Conservation (phyloP, 768 basidiomycete species). For the Tricholoma sp. region DNA sequence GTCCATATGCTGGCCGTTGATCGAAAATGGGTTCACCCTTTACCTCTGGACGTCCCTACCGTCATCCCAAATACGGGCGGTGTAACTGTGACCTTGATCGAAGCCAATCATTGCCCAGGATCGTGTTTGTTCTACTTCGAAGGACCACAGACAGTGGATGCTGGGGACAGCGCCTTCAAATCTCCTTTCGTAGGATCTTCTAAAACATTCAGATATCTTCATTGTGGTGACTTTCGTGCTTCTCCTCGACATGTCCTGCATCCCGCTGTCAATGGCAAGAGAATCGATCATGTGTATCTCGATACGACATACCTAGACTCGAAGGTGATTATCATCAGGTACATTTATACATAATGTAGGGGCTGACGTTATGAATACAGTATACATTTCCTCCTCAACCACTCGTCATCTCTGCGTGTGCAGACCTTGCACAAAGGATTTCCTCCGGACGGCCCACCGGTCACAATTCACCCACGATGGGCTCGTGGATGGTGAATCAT, state of each 20-base stretch:
- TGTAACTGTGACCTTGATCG: constrained; percentile 88
- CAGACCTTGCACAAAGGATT: constrained; percentile 66
- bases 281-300: constrained; percentile 84
- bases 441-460: constrained; percentile 34
- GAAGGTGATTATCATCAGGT: constrained; percentile 37
- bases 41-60: constrained; percentile 76
- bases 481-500: constrained; percentile 41
- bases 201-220: constrained; percentile 79
- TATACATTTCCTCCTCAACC: constrained; percentile 96
- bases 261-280: constrained; percentile 75
- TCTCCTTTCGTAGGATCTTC: constrained; percentile 67
- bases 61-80: constrained; percentile 79
- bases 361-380: constrained; percentile 26
- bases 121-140: constrained; percentile 94
- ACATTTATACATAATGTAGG: background rate
- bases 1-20: constrained; percentile 89
- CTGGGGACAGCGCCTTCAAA: constrained; percentile 77
- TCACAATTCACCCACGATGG: constrained; percentile 34
- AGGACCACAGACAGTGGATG: constrained; percentile 83
- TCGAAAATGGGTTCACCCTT: constrained; percentile 80
- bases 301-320: constrained; percentile 97
- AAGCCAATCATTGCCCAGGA: constrained; percentile 98
- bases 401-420: constrained; percentile 91
- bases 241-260: constrained; percentile 86
- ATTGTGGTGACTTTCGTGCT: constrained; percentile 93